Conservation (phyloP, 495 filamentous ascomycete species). For the Aspergillus diversus region DNA sequence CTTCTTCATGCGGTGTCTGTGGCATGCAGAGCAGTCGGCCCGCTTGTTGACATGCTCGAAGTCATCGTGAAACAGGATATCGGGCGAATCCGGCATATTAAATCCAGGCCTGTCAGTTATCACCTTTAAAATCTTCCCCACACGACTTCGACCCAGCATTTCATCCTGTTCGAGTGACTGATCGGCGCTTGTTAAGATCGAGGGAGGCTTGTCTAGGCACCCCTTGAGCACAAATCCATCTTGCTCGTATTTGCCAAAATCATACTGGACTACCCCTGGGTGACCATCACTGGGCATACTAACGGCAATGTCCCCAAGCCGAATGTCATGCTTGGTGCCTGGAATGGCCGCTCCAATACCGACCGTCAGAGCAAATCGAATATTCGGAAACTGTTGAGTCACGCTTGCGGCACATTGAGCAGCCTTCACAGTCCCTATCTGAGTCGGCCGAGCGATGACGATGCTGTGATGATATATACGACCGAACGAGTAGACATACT, state of each 20-base stretch:
- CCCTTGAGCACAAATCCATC: constrained; percentile 1
- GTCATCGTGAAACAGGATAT: not conserved
- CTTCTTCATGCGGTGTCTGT: not conserved
- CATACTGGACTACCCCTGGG: constrained; percentile 2
- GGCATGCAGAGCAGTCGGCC: not conserved
- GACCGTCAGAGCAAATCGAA: constrained; percentile 11
- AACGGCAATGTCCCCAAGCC: constrained; percentile 9
- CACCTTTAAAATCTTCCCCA: not conserved
- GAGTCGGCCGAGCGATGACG: constrained; percentile 24
- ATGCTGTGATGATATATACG: constrained; percentile 40
- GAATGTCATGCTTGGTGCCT: not conserved
- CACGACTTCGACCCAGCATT: constrained; percentile 2
- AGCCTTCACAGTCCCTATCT: constrained; percentile 4
- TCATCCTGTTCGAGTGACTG: constrained; percentile 5
- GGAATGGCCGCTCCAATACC: constrained; percentile 12
- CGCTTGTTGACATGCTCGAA: constrained; percentile 3
- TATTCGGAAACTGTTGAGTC: constrained; percentile 6
- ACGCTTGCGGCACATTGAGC: constrained; percentile 12
- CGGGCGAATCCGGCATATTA: not conserved
- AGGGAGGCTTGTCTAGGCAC: constrained; percentile 2
- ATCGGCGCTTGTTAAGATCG: constrained; percentile 8
- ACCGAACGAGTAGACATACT: constrained; percentile 37
- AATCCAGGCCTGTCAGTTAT: not conserved
- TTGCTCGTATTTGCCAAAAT: constrained; percentile 7
- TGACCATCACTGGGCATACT: constrained; percentile 2